Evolutionary conservation across 768 basidiomycete genomes (phyloP).

Genomic region (Boletus eberwhitei): DNA sequence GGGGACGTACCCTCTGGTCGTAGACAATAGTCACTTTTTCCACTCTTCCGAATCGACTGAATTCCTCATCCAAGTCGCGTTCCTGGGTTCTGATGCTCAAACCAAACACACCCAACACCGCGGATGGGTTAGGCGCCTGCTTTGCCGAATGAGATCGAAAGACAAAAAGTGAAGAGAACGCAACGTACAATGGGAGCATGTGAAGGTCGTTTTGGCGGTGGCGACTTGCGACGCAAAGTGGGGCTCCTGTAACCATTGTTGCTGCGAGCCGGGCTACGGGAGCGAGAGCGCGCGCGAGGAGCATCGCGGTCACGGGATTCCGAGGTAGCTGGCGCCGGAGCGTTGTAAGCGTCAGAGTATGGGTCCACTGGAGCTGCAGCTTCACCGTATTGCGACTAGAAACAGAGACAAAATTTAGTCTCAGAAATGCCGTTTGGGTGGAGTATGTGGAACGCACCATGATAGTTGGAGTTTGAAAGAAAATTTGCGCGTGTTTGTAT

Average conservation of each 20-base stretch:
- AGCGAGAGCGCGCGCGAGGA: slow-evolving; percentile 68
- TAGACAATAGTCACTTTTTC: slow-evolving; percentile 97
- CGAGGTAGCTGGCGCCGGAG: slow-evolving; percentile 48
- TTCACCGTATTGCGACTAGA: slow-evolving; percentile 61
- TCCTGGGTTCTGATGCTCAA: slow-evolving; percentile 93
- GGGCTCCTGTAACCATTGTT: slow-evolving; percentile 59
- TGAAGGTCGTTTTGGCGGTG: slow-evolving; percentile 58
- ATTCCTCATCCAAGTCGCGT: slow-evolving; percentile 92
- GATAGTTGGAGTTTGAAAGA: slow-evolving; percentile 53
- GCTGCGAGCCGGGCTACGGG: slow-evolving; percentile 60
- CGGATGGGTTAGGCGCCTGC: slow-evolving; percentile 85
- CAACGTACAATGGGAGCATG: slow-evolving; percentile 72
- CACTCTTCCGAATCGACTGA: slow-evolving; percentile 81
- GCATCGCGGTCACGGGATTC: slow-evolving; percentile 54
- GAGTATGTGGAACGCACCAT: slow-evolving; percentile 49
- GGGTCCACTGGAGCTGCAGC: slow-evolving; percentile 63
- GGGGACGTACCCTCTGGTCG: slow-evolving; percentile 78
- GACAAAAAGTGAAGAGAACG: neutral
- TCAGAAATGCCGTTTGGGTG: neutral
- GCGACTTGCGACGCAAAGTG: slow-evolving; percentile 52
- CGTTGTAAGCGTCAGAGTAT: slow-evolving; percentile 79
- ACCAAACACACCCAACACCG: slow-evolving; percentile 97
- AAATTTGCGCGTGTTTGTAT: slow-evolving; percentile 46
- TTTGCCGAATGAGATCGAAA: slow-evolving; percentile 37
- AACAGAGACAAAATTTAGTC: slow-evolving; percentile 6